Evolutionary conservation across 148 eudicot species (phyloP), one percentile per base, ranked within the genome.

Genomic region (Limonium bicolor): DNA sequence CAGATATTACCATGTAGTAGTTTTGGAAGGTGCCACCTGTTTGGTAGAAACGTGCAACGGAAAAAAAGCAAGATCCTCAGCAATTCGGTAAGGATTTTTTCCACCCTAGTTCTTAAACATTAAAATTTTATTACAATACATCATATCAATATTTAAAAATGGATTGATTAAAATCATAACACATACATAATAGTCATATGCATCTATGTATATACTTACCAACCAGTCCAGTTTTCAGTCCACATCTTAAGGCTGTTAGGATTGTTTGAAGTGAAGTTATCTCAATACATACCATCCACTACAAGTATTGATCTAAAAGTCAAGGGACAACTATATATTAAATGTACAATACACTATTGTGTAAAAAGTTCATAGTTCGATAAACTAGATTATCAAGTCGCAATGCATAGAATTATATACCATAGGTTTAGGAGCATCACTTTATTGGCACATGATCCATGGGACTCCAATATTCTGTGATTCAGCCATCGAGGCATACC

Each of bases 191-290:
- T 7, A 15, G 23, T 3, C 7, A 41, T 41, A 37, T 23, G 20
- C 1, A 19, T 15, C 28, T 30, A 20, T 2, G 7, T 16, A 9
- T 41, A 21, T 14, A 57, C 55, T 59, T 12, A 74, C 81, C 81
- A 75, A 31, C 81, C 81, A 12, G 62, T 58, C 81, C 81, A 75
- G 18, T 71, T 70, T 37, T 75, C 73, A 2, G 77, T 75, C 81
- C 81, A 75, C 25, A 75, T 70, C 52, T 75, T 75, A 4, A 77
- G 81, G 11, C 31, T 36, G 20, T 65, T 64, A 1, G 60, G 50
- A 4, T 42, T 60, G 4, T 34, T 63, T 12, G 69, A 72, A 0
- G 26, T 53, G 17, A 58, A 71, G 30, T 59, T 53, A 16, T 71
- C 65, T 28, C 77, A 71, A 19, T 71, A n/a, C n/a, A n/a, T n/a